Conservation (phyloP, 305 asterid genomes). For the Ajuga reptans region DNA sequence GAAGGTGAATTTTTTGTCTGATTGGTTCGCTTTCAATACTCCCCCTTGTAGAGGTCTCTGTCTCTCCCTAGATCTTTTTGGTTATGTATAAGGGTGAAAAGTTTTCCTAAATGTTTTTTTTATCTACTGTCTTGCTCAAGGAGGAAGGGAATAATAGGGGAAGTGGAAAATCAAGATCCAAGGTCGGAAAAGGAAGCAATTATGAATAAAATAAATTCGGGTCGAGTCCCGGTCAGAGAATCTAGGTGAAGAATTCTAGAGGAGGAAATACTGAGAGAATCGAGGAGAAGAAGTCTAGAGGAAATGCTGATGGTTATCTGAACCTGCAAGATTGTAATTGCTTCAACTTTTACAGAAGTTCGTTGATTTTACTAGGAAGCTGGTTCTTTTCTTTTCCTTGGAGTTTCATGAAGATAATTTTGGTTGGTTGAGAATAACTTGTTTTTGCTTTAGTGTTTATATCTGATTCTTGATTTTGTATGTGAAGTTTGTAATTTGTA, state of each 20-base stretch:
- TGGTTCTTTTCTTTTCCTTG: background rate
- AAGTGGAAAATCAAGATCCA: slow-evolving; percentile 37
- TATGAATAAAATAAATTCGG: slow-evolving; percentile 25
- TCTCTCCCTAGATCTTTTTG: background rate
- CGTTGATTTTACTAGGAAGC: background rate
- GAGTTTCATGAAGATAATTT: background rate
- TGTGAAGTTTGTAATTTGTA: background rate
- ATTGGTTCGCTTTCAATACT: slow-evolving; percentile 53
- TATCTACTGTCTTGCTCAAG: slow-evolving; percentile 33
- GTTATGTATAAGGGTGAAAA: background rate
- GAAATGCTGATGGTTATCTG: slow-evolving; percentile 41
- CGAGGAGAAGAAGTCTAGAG: slow-evolving; percentile 31
- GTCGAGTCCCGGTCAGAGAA: slow-evolving; percentile 25
- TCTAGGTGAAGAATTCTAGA: slow-evolving; percentile 28
- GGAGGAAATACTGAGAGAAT: slow-evolving; percentile 22
- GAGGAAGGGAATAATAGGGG: slow-evolving; percentile 38
- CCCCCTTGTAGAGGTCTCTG: slow-evolving; percentile 63
- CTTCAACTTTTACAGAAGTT: slow-evolving; percentile 1
- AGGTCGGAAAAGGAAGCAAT: slow-evolving; percentile 29
- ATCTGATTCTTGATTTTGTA: background rate
- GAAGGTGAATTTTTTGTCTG: slow-evolving; percentile 68
- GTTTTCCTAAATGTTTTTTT: slow-evolving; percentile 1
- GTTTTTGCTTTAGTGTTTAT: background rate
- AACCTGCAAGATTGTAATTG: slow-evolving; percentile 48
- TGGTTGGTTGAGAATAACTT: background rate